Evolutionary conservation across 2,329 filamentous ascomycete genomes (phyloP).

Genomic region (Coniochaeta sp.): DNA sequence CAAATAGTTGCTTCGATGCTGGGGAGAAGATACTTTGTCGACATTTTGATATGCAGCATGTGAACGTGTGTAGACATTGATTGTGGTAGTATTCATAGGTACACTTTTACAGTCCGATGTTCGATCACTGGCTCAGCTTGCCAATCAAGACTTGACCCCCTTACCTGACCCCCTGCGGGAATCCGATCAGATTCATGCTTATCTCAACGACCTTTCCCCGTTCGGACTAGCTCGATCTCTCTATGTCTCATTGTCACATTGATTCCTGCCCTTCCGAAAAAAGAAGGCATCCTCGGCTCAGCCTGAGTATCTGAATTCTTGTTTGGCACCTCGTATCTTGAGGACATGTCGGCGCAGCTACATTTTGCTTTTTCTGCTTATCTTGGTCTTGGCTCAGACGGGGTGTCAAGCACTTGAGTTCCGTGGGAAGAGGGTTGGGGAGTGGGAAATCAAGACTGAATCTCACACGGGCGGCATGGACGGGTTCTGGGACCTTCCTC

Average conservation of each 20-base stretch:
- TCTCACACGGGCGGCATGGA: background rate
- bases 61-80: too few relatives aligned
- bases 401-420: background rate
- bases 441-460: background rate
- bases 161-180: background rate
- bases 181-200: background rate
- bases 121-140: too few relatives aligned
- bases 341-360: background rate
- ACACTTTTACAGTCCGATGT: too few relatives aligned
- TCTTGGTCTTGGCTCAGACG: background rate
- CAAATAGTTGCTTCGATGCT: too few relatives aligned
- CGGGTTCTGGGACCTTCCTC: background rate
- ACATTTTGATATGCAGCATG: too few relatives aligned
- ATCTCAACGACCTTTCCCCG: background rate
- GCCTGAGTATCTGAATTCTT: too few relatives aligned
- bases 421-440: background rate
- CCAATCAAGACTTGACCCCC: too few relatives aligned
- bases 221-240: background rate
- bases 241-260: too few relatives aligned
- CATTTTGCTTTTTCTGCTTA: background rate
- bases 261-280: too few relatives aligned
- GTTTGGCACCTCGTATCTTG: background rate
- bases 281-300: too few relatives aligned
- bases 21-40: too few relatives aligned
- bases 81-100: too few relatives aligned